A percentile compares a stretch with the other conserved stretches of the same genome.
These are phyloP conservation scores for Strigomonas galati DNA, from an alignment of 208 protist species.

Conservation along the genomic window DNA sequence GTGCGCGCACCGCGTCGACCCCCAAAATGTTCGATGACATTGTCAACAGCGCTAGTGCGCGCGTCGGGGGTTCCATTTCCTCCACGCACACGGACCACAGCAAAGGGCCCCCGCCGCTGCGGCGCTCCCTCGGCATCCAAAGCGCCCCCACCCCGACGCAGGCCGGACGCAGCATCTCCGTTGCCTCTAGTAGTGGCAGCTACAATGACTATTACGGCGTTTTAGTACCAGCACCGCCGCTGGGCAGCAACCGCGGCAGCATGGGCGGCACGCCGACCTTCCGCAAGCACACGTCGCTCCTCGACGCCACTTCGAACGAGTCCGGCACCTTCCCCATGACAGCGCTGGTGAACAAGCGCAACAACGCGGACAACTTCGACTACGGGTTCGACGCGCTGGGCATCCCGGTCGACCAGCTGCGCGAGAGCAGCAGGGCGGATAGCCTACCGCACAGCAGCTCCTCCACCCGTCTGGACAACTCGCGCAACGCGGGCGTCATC, in stretches of 20 bases:
- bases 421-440: not conserved
- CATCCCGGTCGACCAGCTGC: constrained; percentile 26
- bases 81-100: not conserved
- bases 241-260: not conserved
- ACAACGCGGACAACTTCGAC: constrained; percentile 38
- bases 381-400: constrained; percentile 40
- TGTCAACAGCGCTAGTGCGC: not conserved
- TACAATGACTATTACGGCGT: not conserved
- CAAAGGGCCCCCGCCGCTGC: not conserved
- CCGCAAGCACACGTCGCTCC: not conserved
- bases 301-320: not conserved
- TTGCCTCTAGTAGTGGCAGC: not conserved
- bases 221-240: not conserved
- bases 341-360: not conserved
- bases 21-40: not conserved
- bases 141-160: not conserved
- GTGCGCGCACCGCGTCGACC: not conserved
- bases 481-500: too few species aligned
- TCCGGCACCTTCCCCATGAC: not conserved
- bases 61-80: not conserved
- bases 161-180: not conserved
- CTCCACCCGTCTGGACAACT: not conserved
- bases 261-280: not conserved
- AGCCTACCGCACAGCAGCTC: not conserved
- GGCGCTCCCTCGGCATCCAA: not conserved